These are phyloP conservation scores for Trichoderma polysporum DNA, from an alignment of 2,329 filamentous ascomycete genomes.

Conservation along the genomic window DNA sequence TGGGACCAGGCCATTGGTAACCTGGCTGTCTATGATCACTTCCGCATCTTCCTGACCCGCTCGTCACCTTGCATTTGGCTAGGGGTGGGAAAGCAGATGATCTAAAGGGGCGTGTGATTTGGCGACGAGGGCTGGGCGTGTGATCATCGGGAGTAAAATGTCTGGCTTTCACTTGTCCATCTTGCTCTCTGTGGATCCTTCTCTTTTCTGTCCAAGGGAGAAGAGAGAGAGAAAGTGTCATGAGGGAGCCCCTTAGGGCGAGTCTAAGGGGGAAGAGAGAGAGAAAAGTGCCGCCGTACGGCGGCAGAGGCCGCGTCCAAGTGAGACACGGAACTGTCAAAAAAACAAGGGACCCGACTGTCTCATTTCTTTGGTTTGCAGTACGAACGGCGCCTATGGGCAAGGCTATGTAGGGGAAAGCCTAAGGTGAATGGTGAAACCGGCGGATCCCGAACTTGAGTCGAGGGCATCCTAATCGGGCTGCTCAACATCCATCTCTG, in stretches of 20 bases:
- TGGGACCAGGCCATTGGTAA: conserved; percentile 20
- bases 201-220: conserved; percentile 7
- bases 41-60: conserved; percentile 8
- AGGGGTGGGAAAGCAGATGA: not conserved
- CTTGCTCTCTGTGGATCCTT: not conserved
- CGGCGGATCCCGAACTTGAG: not conserved
- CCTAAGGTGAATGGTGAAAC: not conserved
- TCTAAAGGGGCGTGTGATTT: not conserved
- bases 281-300: conserved; percentile 17
- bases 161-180: not conserved
- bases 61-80: not conserved
- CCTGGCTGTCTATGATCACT: conserved; percentile 11
- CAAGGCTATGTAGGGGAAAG: not conserved
- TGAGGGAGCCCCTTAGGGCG: not conserved
- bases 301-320: conserved; percentile 18
- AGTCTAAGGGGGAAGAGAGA: not conserved
- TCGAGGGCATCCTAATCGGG: conserved; percentile 8
- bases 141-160: not conserved
- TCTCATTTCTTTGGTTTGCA: not conserved
- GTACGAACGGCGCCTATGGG: not conserved
- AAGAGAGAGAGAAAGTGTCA: not conserved
- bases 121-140: not conserved
- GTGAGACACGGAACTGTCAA: conserved; percentile 23
- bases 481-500: conserved; percentile 3
- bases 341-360: no score